Evolutionary conservation across 2,329 filamentous ascomycete genomes (phyloP).

Genomic region (Knufia petricola): DNA sequence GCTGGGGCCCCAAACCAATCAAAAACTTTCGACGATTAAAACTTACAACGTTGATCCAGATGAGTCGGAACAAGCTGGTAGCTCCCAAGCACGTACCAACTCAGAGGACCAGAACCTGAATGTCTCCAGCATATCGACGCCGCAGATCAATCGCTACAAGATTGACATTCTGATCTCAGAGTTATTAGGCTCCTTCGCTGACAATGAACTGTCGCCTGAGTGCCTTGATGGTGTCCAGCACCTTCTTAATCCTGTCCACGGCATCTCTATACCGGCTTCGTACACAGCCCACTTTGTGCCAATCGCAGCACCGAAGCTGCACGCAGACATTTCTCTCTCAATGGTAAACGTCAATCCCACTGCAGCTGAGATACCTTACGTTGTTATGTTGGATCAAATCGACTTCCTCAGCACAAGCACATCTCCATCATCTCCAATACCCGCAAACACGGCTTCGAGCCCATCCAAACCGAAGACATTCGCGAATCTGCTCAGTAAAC

Average conservation of each 20-base stretch:
- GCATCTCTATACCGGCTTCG: conserved; percentile 85
- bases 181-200: conserved; percentile 85
- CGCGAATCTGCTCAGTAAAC: conserved; percentile 2
- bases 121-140: conserved; percentile 11
- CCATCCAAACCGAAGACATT: conserved; percentile 8
- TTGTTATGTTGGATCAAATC: conserved; percentile 82
- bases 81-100: conserved; percentile 25
- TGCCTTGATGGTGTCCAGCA: conserved; percentile 93
- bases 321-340: conserved; percentile 66
- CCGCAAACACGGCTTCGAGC: not conserved
- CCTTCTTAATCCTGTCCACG: conserved; percentile 67
- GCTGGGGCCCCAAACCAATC: conserved; percentile 57
- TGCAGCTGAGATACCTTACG: conserved; percentile 85
- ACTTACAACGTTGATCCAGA: conserved; percentile 16
- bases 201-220: conserved; percentile 94
- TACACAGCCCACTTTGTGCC: conserved; percentile 94
- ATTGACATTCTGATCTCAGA: conserved; percentile 92
- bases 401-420: conserved; percentile 71
- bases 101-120: conserved; percentile 16
- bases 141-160: conserved; percentile 26
- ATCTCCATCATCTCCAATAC: conserved; percentile 27
- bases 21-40: conserved; percentile 14
- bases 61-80: conserved; percentile 29
- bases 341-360: conserved; percentile 48
- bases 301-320: conserved; percentile 74